Percentiles rank a stretch among this genome's conserved stretches.
These are phyloP conservation scores for Hevea brasiliensis DNA, from an alignment of 345 rosid species.

Conservation along the genomic window DNA sequence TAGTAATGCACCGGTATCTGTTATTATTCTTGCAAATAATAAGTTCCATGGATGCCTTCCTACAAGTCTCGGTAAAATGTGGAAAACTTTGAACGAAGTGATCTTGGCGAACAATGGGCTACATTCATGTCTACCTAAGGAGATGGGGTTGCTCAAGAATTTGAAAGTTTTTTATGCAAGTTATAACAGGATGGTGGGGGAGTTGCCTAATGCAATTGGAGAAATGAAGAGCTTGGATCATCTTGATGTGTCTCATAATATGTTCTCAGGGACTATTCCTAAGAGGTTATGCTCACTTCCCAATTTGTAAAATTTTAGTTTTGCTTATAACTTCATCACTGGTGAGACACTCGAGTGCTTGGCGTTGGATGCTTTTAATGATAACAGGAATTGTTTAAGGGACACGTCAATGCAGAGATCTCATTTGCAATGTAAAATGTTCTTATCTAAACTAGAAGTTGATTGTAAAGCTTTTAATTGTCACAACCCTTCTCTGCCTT, in stretches of 20 bases:
- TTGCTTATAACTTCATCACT: constrained; percentile 53
- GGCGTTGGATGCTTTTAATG: constrained; percentile 34
- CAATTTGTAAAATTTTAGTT: constrained; percentile 55
- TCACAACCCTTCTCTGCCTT: constrained; percentile 21
- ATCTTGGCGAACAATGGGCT: constrained; percentile 60
- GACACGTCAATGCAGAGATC: constrained; percentile 53
- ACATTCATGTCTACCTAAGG: constrained; percentile 59
- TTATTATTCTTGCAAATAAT: constrained; percentile 63
- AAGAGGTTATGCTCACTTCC: constrained; percentile 51
- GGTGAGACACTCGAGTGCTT: constrained; percentile 50
- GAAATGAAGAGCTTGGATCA: constrained; percentile 53
- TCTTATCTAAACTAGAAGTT: constrained; percentile 46
- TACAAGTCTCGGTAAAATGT: constrained; percentile 61
- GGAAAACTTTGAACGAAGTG: constrained; percentile 58
- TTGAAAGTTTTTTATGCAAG: constrained; percentile 67
- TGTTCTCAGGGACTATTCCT: constrained; percentile 60
- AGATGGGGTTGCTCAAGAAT: constrained; percentile 52
- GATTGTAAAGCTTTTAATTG: constrained; percentile 56
- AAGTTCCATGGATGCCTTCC: constrained; percentile 73
- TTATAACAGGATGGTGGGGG: constrained; percentile 57
- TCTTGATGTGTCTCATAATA: constrained; percentile 58
- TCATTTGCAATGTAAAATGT: constrained; percentile 51
- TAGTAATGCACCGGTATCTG: constrained; percentile 75
- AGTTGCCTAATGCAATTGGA: constrained; percentile 51
- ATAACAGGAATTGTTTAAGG: constrained; percentile 56